Evolutionary conservation across 2,329 filamentous ascomycete genomes (phyloP), one percentile per base, ranked within the genome.

Genomic region (Botrytis galanthina): DNA sequence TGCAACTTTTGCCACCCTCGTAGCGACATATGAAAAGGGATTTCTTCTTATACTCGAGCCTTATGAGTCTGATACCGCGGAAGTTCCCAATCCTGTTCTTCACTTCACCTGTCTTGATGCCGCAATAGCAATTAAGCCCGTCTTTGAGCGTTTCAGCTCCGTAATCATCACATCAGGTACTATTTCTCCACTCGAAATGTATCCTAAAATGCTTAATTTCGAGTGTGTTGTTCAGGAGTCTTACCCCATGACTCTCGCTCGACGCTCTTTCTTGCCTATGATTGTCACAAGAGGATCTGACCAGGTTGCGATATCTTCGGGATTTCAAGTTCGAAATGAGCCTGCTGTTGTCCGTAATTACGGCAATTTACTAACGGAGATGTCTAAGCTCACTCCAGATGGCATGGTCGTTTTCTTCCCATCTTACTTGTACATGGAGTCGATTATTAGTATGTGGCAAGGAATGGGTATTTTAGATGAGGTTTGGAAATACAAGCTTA

Each of bases 331-430:
- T 77, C 91, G 96, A 76, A 98, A 97, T 80, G 97, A 99, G 79
- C 94, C 95, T 0, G 94, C 93, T 75, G 95, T 98, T n/a, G 94
- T 99, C 42, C 90, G 96, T 66, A 99, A 99, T 82, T 99, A 98
- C 79, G 97, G 96, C 62, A 96, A 92, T 76, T 87, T 99, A 2
- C 86, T 99, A 46, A 96, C 95, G 12, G 96, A 99, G 81, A 98
- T 99, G 81, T 93, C 94, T 71, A 97, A 95, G 82, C 91, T 98
- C 76, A 99, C 96, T 0, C 97, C 96, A 0, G 96, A 99, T 79
- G 96, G 96, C 46, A 91, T 99, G 82, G 96, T 99, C n/a, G 96
- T 99, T 57, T 99, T 99, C 86, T 99, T 99, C 82, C 97, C 96
- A 0, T 97, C 94, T 0, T 99, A 99, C 79, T 88, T 99, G 1